These are phyloP conservation scores for Medicago ruthenica DNA, from an alignment of 306 rosid genomes.

Conservation along the genomic window DNA sequence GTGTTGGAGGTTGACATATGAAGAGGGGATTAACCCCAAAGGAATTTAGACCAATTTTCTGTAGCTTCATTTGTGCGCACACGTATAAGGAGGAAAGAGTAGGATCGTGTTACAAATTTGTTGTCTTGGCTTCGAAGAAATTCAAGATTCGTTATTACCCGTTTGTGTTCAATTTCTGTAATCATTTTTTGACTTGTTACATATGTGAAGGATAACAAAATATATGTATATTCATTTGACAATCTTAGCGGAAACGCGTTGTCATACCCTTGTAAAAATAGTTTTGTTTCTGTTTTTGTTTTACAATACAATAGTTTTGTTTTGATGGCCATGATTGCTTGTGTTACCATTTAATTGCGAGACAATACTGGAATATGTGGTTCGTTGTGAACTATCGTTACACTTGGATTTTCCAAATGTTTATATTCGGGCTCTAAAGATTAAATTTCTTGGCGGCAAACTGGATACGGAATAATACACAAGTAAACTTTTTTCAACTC, in stretches of 20 bases:
- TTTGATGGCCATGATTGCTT: conserved; percentile 25
- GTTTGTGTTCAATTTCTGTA: conserved; percentile 42
- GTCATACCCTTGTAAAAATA: conserved; percentile 45
- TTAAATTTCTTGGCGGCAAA: background rate
- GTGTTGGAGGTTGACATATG: conserved; percentile 44
- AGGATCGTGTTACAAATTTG: conserved; percentile 50
- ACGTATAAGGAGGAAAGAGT: conserved; percentile 49
- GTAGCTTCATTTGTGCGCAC: conserved; percentile 51
- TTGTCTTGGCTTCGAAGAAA: conserved; percentile 50
- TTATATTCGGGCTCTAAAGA: no score
- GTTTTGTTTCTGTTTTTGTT: conserved; percentile 14
- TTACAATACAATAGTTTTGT: conserved; percentile 32
- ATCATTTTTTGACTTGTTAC: conserved; percentile 50
- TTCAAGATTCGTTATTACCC: conserved; percentile 46
- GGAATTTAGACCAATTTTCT: conserved; percentile 46
- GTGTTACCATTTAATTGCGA: conserved; percentile 24
- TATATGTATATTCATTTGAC: conserved; percentile 57
- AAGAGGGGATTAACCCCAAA: conserved; percentile 46
- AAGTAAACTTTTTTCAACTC: background rate
- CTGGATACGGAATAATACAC: background rate
- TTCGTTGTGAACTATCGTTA: no score
- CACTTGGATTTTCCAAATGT: no score
- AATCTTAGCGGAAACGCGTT: conserved; percentile 38
- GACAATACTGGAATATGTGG: background rate
- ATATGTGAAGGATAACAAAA: conserved; percentile 46